Evolutionary conservation across 495 filamentous ascomycete species (phyloP).

Genomic region (Trichoderma orchidacearum): DNA sequence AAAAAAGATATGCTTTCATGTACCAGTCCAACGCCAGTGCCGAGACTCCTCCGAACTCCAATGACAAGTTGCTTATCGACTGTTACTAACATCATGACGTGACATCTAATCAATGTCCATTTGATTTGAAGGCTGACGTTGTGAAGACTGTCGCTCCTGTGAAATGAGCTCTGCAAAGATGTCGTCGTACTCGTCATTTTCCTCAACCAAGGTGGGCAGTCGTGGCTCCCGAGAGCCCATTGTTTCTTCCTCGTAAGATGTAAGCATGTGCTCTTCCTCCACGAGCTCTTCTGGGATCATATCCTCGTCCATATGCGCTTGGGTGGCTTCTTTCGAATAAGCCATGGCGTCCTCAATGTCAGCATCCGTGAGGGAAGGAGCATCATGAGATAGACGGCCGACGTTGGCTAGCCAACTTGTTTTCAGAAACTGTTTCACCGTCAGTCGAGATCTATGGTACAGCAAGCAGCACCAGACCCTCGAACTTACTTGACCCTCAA

Average conservation of each 20-base stretch:
- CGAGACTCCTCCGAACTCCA: not conserved
- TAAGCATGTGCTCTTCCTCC: constrained; percentile 10
- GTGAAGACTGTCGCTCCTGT: not conserved
- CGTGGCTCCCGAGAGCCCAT: not conserved
- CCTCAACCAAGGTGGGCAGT: constrained; percentile 30
- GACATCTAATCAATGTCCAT: not conserved
- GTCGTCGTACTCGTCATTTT: constrained; percentile 35
- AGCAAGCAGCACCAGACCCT: not conserved
- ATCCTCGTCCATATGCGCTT: not conserved
- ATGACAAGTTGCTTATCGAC: not conserved
- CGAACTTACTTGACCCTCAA: constrained; percentile 27
- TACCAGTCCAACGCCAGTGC: constrained; percentile 1
- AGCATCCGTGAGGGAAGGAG: not conserved
- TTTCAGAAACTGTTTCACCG: not conserved
- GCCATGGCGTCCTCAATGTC: constrained; percentile 5
- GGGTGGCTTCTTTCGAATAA: not conserved
- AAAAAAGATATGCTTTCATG: not conserved
- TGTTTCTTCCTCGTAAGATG: constrained; percentile 2
- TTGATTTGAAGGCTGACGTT: not conserved
- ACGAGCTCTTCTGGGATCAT: not conserved
- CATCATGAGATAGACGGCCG: not conserved
- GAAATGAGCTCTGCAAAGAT: constrained; percentile 37
- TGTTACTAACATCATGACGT: not conserved
- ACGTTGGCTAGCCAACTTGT: not conserved
- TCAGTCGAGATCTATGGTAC: not conserved